Base-by-base conservation (phyloP, 2,329 filamentous ascomycete genomes). In the Rutstroemia sp. region DNA sequence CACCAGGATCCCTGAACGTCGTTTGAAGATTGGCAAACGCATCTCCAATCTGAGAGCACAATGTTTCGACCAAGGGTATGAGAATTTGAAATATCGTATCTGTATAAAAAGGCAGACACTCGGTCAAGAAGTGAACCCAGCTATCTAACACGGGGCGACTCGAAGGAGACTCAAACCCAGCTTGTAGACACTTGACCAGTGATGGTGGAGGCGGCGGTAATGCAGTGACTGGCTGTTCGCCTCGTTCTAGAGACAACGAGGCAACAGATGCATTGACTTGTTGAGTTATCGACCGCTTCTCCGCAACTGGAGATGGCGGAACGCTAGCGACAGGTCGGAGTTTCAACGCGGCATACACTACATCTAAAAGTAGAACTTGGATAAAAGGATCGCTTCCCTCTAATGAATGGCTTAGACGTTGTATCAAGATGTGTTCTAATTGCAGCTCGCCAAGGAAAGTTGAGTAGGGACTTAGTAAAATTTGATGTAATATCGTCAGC, bases 31-130 rank as follows among this genome's bases (percentile, higher is more conserved):
- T 81, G 21, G 80, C 75, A 70, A 96, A 96, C 0, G 86, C 87
- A 49, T 74, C 72, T 44, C 79, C 81, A 48, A 96, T 86, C 69
- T 96, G 86, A 57, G 78, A 78, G 69, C 92, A 96, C 45, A 99
- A 78, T 34, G 89, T 95, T 70, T 94, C 92, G 1, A 96, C 92
- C 3, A 99, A 76, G 10, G 91, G 94, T 53, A 99, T 85, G 36
- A 99, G 75, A 51, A 94, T 87, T 67, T 96, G 88, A 69, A 96
- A 96, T 47, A 96, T 89, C 5, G 86, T 83, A 45, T 88, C 85
- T 0, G 87, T 81, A 70, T 95, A 96, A 14, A 95, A 77, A 0
- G 92, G 90, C 30, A 99, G 75, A 46, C 90, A 89, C 67, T 92
- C 88, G 4, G 84, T 82, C 7, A 99, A 77, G 63, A 99, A 92